These are phyloP conservation scores for Pyrus hybrid DNA, from an alignment of 331 rosid genomes.

Conservation along the genomic window DNA sequence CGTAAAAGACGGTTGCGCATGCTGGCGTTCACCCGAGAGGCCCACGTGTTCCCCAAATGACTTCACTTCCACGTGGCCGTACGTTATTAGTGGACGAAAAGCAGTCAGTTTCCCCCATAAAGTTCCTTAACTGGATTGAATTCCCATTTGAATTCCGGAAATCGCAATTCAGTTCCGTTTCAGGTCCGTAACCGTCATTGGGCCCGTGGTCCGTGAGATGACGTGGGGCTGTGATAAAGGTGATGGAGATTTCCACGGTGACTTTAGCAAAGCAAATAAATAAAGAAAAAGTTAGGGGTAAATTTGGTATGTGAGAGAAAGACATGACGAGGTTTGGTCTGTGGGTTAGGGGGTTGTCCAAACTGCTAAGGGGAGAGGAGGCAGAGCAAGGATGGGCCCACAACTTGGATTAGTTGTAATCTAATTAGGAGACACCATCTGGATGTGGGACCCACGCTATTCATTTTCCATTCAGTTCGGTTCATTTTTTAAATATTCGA, in stretches of 20 bases:
- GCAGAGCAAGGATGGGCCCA: constrained; percentile 34
- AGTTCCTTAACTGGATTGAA: neutral
- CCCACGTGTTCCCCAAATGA: neutral
- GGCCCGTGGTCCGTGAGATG: no score
- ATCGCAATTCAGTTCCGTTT: neutral
- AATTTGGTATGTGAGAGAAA: neutral
- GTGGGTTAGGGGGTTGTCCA: constrained; percentile 32
- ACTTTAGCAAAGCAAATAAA: neutral
- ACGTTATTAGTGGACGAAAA: neutral
- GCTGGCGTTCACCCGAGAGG: neutral
- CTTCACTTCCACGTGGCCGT: constrained; percentile 18
- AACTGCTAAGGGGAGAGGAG: constrained; percentile 28
- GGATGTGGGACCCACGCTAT: constrained; percentile 19
- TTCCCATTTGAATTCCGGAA: constrained; percentile 7
- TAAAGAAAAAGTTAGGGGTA: neutral
- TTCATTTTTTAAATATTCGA: no score
- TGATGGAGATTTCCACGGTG: neutral
- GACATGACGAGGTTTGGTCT: constrained; percentile 23
- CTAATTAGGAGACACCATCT: constrained; percentile 25
- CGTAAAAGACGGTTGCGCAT: neutral
- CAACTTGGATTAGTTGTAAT: constrained; percentile 23
- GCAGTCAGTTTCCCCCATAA: neutral
- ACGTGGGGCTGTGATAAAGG: neutral
- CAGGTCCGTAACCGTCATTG: constrained; percentile 23
- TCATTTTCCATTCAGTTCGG: neutral